Percentiles rank a stretch among this genome's conserved stretches.
phyloP scores from a whole-genome alignment of 2,329 filamentous ascomycete genomes.

The Sclerotinia subarctica region DNA sequence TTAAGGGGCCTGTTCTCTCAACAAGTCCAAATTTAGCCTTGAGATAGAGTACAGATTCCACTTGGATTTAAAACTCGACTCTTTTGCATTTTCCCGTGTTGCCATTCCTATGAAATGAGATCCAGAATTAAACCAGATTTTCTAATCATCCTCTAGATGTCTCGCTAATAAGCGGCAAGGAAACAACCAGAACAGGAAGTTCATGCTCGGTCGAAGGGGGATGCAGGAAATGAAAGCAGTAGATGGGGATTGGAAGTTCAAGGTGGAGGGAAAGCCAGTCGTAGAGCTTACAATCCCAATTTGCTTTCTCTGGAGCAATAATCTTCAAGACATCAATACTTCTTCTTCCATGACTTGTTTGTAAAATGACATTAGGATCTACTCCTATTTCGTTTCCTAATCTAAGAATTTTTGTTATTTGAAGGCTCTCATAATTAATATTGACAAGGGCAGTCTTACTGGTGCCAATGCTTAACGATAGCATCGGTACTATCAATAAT shows the following conservation, averaged over 20 bases:
- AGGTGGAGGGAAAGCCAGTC: slow-evolving; percentile 30
- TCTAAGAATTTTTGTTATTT: slow-evolving; percentile 42
- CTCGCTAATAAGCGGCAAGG: not conserved
- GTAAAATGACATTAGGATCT: slow-evolving; percentile 77
- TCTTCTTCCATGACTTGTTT: slow-evolving; percentile 86
- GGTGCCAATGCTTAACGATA: slow-evolving; percentile 74
- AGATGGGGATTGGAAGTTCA: not conserved
- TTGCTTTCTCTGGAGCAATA: slow-evolving; percentile 80
- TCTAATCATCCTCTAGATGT: not conserved
- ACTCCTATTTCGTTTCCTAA: slow-evolving; percentile 81
- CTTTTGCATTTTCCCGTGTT: rapidly evolving
- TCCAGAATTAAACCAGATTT: not conserved
- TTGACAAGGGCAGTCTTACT: slow-evolving; percentile 31
- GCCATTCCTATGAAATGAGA: not conserved
- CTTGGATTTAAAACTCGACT: not conserved
- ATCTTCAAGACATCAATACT: slow-evolving; percentile 82
- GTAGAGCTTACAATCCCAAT: slow-evolving; percentile 76
- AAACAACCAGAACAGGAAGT: not conserved
- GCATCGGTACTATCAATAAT: slow-evolving; percentile 79
- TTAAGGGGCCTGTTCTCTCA: rapidly evolving
- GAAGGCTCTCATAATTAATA: not conserved
- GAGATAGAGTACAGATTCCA: not conserved
- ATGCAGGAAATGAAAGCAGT: not conserved
- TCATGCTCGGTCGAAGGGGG: not conserved
- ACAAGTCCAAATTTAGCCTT: rapidly evolving